Conservation (phyloP, 208 protist species). For the Polymyxa betae region DNA sequence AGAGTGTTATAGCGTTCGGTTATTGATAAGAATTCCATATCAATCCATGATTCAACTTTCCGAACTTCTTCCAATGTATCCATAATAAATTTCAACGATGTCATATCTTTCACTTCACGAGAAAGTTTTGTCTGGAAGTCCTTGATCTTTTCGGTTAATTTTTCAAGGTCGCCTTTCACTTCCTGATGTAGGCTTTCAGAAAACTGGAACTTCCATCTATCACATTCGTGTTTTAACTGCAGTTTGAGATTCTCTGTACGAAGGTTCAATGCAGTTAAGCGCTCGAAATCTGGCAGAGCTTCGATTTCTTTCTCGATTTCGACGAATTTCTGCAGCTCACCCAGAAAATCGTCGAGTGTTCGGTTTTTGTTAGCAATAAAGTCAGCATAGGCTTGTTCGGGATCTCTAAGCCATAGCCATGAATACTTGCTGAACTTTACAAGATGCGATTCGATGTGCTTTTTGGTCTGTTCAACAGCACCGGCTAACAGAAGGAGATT, state of each 20-base stretch:
- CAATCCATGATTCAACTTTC: conserved; percentile 85
- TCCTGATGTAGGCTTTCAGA: conserved; percentile 87
- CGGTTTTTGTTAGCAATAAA: conserved; percentile 81
- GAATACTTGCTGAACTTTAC: conserved; percentile 85
- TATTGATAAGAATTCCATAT: conserved; percentile 87
- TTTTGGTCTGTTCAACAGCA: conserved; percentile 85
- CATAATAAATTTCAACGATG: conserved; percentile 90
- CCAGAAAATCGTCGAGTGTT: conserved; percentile 87
- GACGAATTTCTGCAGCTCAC: conserved; percentile 84
- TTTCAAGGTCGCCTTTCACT: conserved; percentile 83
- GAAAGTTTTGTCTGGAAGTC: conserved; percentile 84
- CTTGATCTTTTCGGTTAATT: conserved; percentile 87
- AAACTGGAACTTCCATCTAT: conserved; percentile 90
- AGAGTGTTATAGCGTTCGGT: conserved; percentile 89
- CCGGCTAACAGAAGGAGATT: conserved; percentile 89
- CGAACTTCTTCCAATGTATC: conserved; percentile 85
- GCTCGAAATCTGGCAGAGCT: conserved; percentile 80
- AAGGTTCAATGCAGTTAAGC: conserved; percentile 86
- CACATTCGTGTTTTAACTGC: conserved; percentile 82
- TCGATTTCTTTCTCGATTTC: conserved; percentile 85
- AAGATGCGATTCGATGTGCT: conserved; percentile 88
- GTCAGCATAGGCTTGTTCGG: conserved; percentile 84
- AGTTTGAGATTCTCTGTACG: conserved; percentile 89
- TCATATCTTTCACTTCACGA: conserved; percentile 87
- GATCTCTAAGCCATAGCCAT: conserved; percentile 91